phyloP scores from a whole-genome alignment of 768 basidiomycete species.

The Dioszegia aurantiaca region DNA sequence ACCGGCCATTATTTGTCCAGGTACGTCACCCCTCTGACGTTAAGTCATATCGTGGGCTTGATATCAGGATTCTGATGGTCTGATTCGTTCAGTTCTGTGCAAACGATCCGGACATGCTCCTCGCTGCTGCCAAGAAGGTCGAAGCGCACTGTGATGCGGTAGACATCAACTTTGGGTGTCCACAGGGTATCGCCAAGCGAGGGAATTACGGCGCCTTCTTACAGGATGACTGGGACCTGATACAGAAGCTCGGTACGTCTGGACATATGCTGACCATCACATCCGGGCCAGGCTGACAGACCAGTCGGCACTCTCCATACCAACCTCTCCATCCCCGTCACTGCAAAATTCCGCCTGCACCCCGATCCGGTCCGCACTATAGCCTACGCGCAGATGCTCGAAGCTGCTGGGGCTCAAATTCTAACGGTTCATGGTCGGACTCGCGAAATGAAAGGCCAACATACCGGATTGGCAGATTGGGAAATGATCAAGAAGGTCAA shows the following conservation, averaged over 20 bases:
- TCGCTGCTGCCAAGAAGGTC: constrained; percentile 72
- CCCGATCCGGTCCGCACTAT: constrained; percentile 80
- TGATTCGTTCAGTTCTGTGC: constrained; percentile 67
- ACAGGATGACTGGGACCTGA: constrained; percentile 91
- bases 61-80: too few relatives aligned
- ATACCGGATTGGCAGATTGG: constrained; percentile 82
- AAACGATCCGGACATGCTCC: constrained; percentile 75
- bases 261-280: too few relatives aligned
- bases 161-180: constrained; percentile 82
- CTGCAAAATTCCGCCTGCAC: constrained; percentile 93
- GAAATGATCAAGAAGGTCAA: constrained; percentile 86
- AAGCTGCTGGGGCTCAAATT: constrained; percentile 90
- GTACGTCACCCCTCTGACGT: constrained; percentile 30
- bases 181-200: constrained; percentile 86
- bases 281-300: constrained; percentile 1
- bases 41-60: too few relatives aligned
- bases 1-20: constrained; percentile 84
- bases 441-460: constrained; percentile 86
- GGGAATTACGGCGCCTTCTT: constrained; percentile 87
- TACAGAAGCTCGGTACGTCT: constrained; percentile 73
- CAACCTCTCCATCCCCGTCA: constrained; percentile 85
- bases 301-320: constrained; percentile 80
- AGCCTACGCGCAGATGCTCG: constrained; percentile 92
- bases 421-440: constrained; percentile 88
- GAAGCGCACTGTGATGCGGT: constrained; percentile 84